phyloP scores from a whole-genome alignment of 2,329 filamentous ascomycete genomes.

The Huntiella decipiens region DNA sequence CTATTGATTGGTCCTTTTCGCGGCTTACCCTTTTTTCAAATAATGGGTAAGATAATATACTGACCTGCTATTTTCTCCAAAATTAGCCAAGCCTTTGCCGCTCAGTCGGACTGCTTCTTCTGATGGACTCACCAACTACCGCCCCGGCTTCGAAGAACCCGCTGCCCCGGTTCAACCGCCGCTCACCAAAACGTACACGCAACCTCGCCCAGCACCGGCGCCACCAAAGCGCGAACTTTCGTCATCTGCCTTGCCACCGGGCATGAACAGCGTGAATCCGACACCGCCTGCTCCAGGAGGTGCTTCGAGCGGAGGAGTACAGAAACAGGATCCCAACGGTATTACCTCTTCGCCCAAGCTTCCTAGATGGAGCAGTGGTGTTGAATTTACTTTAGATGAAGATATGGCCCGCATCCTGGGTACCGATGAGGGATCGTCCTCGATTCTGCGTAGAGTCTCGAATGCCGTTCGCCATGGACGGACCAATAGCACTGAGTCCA shows the following conservation, averaged over 20 bases:
- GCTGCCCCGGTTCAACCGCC: background rate
- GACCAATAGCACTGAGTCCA: constrained; percentile 56
- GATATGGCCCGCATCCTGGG: constrained; percentile 81
- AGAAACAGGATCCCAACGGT: constrained; percentile 9
- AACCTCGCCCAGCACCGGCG: constrained; percentile 9
- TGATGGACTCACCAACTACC: background rate
- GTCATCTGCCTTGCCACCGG: constrained; percentile 8
- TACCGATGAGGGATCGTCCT: constrained; percentile 56
- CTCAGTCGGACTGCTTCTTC: constrained; percentile 7
- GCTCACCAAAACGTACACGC: constrained; percentile 9
- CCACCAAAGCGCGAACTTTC: constrained; percentile 9
- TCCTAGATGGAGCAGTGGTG: constrained; percentile 58
- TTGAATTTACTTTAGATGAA: constrained; percentile 85
- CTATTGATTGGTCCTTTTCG: background rate
- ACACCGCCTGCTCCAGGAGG: constrained; percentile 11
- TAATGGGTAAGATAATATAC: too few species aligned
- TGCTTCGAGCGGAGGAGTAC: constrained; percentile 7
- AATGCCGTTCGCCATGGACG: constrained; percentile 87
- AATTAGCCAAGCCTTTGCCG: constrained; percentile 27
- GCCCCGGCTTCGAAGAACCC: constrained; percentile 1
- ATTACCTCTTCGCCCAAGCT: constrained; percentile 39
- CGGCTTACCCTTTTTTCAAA: background rate
- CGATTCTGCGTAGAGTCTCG: constrained; percentile 72
- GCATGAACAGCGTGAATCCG: constrained; percentile 5
- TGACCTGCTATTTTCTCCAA: background rate